These are phyloP conservation scores for Oryza nivara DNA, from an alignment of 176 grass and related monocot species.

Conservation along the genomic window DNA sequence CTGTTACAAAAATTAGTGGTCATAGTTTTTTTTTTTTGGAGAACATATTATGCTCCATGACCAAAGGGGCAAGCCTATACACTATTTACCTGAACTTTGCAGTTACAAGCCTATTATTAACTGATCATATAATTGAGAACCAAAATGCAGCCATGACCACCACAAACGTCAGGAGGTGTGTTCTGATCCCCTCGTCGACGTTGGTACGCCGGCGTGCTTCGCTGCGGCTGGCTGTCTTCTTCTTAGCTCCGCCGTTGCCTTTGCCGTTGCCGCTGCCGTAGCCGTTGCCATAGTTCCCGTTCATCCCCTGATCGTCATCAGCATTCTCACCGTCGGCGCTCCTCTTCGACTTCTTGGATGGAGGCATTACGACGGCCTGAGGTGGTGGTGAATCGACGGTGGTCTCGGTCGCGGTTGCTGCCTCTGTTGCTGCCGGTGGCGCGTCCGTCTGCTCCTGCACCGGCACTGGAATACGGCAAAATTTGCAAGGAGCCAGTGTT, in stretches of 20 bases:
- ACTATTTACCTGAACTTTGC: background rate
- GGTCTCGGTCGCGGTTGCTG: background rate
- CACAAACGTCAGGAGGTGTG: background rate
- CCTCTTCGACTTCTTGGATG: background rate
- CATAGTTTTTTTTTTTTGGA: background rate
- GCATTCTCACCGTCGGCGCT: background rate
- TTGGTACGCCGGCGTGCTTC: background rate
- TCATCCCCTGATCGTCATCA: background rate
- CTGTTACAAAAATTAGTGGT: background rate
- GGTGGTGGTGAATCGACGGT: background rate
- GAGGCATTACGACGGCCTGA: background rate
- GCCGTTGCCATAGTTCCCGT: background rate
- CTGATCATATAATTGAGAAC: background rate
- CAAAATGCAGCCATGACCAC: conserved; percentile 24
- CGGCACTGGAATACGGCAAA: conserved; percentile 1
- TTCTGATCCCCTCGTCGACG: background rate
- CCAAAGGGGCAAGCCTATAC: too few species aligned
- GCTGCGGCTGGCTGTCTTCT: conserved; percentile 11
- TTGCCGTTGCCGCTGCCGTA: background rate
- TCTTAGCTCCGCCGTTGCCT: background rate
- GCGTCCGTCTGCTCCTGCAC: conserved; percentile 26
- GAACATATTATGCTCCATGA: too few species aligned
- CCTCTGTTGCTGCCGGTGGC: background rate
- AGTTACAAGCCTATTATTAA: background rate
- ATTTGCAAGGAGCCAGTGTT: background rate